Conservation (phyloP, 2,329 filamentous ascomycete species). For the Fusarium oligoseptatum region DNA sequence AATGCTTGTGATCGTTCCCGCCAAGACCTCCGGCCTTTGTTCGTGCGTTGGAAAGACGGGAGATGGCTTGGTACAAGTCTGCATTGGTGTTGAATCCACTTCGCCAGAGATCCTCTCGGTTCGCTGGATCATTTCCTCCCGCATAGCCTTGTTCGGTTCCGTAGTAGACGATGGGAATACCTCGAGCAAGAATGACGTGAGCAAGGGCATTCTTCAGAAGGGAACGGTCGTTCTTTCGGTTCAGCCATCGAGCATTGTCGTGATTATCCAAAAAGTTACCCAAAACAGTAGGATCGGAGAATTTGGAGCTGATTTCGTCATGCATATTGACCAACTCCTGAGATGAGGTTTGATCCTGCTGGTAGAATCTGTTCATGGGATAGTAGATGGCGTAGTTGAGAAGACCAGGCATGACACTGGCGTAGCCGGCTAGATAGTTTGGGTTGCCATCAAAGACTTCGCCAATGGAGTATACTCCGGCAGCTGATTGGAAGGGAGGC, state of each 20-base stretch:
- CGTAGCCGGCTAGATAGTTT: conserved; percentile 65
- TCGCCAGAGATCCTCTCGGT: conserved; percentile 71
- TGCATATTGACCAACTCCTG: conserved; percentile 56
- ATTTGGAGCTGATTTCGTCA: conserved; percentile 51
- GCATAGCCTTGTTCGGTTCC: conserved; percentile 74
- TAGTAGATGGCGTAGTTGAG: conserved; percentile 70
- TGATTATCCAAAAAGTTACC: conserved; percentile 71
- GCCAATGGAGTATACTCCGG: conserved; percentile 71
- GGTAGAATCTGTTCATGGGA: conserved; percentile 55
- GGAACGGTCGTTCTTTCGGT: conserved; percentile 64
- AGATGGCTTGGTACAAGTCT: conserved; percentile 34
- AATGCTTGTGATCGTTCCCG: conserved; percentile 29
- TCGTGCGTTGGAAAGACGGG: conserved; percentile 28
- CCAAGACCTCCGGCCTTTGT: conserved; percentile 13
- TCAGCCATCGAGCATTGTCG: conserved; percentile 67
- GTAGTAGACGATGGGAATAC: conserved; percentile 75
- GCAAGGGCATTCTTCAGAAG: conserved; percentile 72
- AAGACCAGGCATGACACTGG: conserved; percentile 67
- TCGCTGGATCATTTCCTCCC: conserved; percentile 61
- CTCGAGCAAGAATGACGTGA: conserved; percentile 71
- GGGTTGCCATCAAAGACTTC: conserved; percentile 70
- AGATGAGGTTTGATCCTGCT: conserved; percentile 53
- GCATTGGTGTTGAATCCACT: conserved; percentile 57
- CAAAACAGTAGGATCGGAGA: conserved; percentile 42
- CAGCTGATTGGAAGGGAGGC: conserved; percentile 63